Percentiles rank a stretch among this genome's conserved stretches.
Conservation (phyloP, 805 yeast genomes). For the Candida ficus region DNA sequence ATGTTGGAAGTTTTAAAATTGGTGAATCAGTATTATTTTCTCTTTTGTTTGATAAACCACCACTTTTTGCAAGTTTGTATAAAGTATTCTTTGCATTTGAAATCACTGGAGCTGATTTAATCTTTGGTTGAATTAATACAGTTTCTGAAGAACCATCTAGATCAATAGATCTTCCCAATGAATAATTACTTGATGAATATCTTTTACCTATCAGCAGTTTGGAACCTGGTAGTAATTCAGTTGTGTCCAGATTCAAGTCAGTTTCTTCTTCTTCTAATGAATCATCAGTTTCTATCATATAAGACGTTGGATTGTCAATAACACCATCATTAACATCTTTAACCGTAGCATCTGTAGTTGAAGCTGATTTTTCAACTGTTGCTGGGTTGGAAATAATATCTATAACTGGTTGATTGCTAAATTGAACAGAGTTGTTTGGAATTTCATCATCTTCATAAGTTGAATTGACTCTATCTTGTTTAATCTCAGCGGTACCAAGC, state of each 20-base stretch:
- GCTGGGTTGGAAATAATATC: not conserved
- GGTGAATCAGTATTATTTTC: not conserved
- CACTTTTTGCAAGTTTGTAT: not conserved
- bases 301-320: constrained; percentile 9
- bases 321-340: not conserved
- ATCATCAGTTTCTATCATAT: constrained; percentile 6
- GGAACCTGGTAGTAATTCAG: constrained; percentile 2
- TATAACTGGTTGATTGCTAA: not conserved
- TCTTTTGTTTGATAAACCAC: not conserved
- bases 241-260: too few species aligned
- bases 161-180: not conserved
- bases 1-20: too few species aligned
- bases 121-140: not conserved
- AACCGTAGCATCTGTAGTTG: not conserved
- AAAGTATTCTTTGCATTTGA: not conserved
- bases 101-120: constrained; percentile 4
- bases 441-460: constrained; percentile 1
- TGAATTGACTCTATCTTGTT: constrained; percentile 1
- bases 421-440: not conserved
- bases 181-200: constrained; percentile 1
- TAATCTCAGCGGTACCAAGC: not conserved
- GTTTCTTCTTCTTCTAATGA: not conserved
- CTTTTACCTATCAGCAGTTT: not conserved
- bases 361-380: not conserved
- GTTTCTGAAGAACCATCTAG: not conserved